These are phyloP conservation scores for Pilasporangium apinafurcum DNA, from an alignment of 352 stramenopile species.

Conservation along the genomic window DNA sequence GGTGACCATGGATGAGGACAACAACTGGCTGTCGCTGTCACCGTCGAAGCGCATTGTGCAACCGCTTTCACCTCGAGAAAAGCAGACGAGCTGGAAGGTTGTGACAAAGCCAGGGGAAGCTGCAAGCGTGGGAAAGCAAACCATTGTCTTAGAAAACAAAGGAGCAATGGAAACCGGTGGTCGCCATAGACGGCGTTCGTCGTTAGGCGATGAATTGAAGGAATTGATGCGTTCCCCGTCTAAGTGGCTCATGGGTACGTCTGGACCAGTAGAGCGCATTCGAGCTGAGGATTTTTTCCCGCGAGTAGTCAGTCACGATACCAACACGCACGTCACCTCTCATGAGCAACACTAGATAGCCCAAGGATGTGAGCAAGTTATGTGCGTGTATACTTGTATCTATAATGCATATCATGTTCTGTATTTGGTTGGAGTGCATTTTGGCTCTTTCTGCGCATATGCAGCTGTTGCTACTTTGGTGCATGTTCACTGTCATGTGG, in stretches of 20 bases:
- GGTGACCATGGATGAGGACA: constrained; percentile 12
- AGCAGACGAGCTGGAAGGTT: constrained; percentile 57
- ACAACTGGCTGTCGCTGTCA: constrained; percentile 49
- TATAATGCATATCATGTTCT: too few species aligned
- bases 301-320: constrained; percentile 30
- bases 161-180: neutral
- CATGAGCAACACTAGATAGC: too few species aligned
- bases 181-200: constrained; percentile 34
- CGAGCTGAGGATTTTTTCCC: constrained; percentile 53
- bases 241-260: constrained; percentile 44
- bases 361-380: too few species aligned
- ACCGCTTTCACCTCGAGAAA: constrained; percentile 44
- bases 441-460: too few species aligned
- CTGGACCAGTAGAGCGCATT: constrained; percentile 18
- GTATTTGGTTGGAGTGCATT: constrained; percentile 2
- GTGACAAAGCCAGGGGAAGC: constrained; percentile 9
- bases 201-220: constrained; percentile 58
- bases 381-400: too few species aligned
- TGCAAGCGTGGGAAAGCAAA: constrained; percentile 12
- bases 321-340: too few species aligned
- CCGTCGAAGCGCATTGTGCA: constrained; percentile 37
- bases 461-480: too few species aligned
- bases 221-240: constrained; percentile 49
- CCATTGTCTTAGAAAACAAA: constrained; percentile 37
- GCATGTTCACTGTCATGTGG: too few species aligned